These are phyloP conservation scores for Aphanoascus verrucosus DNA, from an alignment of 2,329 filamentous ascomycete genomes.

Conservation along the genomic window DNA sequence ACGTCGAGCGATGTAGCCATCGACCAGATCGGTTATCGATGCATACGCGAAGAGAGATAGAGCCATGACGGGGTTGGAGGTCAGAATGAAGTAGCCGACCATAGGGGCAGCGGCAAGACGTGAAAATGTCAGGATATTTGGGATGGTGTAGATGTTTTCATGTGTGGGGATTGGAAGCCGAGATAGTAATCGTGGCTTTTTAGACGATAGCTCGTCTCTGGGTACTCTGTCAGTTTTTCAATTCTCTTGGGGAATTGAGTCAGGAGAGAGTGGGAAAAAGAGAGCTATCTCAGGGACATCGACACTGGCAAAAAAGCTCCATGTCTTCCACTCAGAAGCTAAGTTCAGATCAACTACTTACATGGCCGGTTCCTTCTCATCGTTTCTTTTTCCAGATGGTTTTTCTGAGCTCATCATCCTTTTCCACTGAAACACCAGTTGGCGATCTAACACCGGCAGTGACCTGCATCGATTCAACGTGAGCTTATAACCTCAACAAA, in stretches of 20 bases:
- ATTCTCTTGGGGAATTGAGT: not conserved
- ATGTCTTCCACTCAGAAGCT: not conserved
- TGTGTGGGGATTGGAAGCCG: conserved; percentile 35
- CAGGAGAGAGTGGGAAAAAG: no score
- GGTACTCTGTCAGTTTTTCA: not conserved
- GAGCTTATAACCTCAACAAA: not conserved
- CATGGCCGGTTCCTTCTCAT: conserved; percentile 4
- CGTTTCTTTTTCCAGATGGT: not conserved
- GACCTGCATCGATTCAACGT: not conserved
- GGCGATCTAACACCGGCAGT: not conserved
- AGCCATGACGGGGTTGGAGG: conserved; percentile 68
- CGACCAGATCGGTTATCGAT: conserved; percentile 79
- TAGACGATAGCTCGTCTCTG: conserved; percentile 10
- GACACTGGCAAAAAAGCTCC: not conserved
- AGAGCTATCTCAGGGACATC: no score
- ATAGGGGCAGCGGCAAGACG: conserved; percentile 72
- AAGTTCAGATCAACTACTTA: not conserved
- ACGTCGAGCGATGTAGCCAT: conserved; percentile 82
- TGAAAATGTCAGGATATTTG: conserved; percentile 82
- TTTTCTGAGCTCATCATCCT: conserved; percentile 9
- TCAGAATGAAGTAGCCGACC: conserved; percentile 78
- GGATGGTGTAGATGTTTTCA: conserved; percentile 96
- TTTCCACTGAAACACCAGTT: not conserved
- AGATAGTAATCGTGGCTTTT: conserved; percentile 27
- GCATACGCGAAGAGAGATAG: conserved; percentile 85